Conservation (phyloP, 495 filamentous ascomycete genomes). For the Aspergillus baeticus region DNA sequence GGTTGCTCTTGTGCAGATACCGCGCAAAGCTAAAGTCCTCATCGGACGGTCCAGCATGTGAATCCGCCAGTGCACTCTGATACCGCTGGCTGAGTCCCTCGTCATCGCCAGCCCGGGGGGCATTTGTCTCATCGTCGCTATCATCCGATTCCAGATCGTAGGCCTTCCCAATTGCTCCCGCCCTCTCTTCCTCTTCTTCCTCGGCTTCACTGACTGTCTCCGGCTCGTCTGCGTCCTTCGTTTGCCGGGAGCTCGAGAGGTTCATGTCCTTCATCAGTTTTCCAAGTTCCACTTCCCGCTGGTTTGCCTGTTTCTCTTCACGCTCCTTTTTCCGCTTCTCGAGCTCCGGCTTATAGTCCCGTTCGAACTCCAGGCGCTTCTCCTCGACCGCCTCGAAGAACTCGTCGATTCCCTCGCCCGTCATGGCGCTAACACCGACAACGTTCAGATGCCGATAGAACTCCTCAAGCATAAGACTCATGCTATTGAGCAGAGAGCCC, state of each 20-base stretch:
- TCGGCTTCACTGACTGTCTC: constrained; percentile 55
- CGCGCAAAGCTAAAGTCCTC: constrained; percentile 49
- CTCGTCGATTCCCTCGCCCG: constrained; percentile 83
- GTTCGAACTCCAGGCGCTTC: constrained; percentile 86
- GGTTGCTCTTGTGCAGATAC: constrained; percentile 42
- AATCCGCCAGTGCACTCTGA: constrained; percentile 39
- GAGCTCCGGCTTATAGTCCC: constrained; percentile 89
- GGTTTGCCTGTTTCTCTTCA: constrained; percentile 67
- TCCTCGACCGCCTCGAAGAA: constrained; percentile 87
- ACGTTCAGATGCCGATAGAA: constrained; percentile 93
- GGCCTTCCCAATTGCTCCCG: constrained; percentile 15
- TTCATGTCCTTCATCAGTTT: constrained; percentile 95
- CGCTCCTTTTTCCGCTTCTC: constrained; percentile 73
- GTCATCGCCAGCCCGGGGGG: constrained; percentile 32
- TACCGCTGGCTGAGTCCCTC: constrained; percentile 47
- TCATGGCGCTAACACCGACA: constrained; percentile 91
- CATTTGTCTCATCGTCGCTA: constrained; percentile 33
- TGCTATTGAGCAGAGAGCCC: constrained; percentile 92
- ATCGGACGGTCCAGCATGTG: constrained; percentile 28
- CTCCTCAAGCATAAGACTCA: constrained; percentile 96
- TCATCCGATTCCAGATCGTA: constrained; percentile 33
- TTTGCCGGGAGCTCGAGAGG: constrained; percentile 53
- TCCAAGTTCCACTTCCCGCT: constrained; percentile 75
- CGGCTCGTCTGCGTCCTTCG: constrained; percentile 28
- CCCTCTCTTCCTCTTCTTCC: constrained; percentile 38